Percentiles rank a stretch among this genome's conserved stretches.
Evolutionary conservation across 2,329 filamentous ascomycete species (phyloP).

Genomic region (Penicillium sp.): DNA sequence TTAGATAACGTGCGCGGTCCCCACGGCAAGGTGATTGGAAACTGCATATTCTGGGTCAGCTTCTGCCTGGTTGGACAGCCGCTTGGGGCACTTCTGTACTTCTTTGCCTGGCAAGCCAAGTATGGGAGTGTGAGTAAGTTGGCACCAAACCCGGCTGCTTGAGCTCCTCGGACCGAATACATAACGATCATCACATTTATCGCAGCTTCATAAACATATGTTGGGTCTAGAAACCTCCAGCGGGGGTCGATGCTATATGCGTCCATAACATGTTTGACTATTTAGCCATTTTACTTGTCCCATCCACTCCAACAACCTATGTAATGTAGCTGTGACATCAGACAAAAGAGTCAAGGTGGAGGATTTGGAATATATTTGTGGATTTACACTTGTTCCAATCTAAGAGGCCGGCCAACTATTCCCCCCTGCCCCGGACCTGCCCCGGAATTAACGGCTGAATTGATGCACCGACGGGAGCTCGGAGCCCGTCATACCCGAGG

Average conservation of each 20-base stretch:
- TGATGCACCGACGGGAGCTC: constrained; percentile 9
- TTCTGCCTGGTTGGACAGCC: constrained; percentile 96
- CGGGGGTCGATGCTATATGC: neutral
- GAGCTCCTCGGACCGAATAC: neutral
- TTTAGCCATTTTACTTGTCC: neutral
- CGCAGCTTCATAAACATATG: neutral
- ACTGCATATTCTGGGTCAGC: constrained; percentile 92
- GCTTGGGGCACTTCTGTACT: constrained; percentile 86
- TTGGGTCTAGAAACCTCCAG: neutral
- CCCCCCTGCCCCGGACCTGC: no score
- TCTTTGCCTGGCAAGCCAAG: constrained; percentile 98
- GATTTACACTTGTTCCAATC: neutral
- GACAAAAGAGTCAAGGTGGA: no score
- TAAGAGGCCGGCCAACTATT: no score
- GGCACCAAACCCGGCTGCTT: neutral
- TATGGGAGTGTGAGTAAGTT: constrained; percentile 71
- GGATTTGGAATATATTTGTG: no score
- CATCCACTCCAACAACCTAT: neutral
- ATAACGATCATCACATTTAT: constrained; percentile 5
- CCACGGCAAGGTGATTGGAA: constrained; percentile 75
- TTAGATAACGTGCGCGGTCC: constrained; percentile 74
- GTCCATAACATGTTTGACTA: neutral
- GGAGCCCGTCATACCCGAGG: neutral
- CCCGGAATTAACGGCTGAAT: constrained; percentile 17
- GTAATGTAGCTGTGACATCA: no score